Base-by-base conservation (phyloP, 2,329 filamentous ascomycete genomes). In the Thelonectria rubi region DNA sequence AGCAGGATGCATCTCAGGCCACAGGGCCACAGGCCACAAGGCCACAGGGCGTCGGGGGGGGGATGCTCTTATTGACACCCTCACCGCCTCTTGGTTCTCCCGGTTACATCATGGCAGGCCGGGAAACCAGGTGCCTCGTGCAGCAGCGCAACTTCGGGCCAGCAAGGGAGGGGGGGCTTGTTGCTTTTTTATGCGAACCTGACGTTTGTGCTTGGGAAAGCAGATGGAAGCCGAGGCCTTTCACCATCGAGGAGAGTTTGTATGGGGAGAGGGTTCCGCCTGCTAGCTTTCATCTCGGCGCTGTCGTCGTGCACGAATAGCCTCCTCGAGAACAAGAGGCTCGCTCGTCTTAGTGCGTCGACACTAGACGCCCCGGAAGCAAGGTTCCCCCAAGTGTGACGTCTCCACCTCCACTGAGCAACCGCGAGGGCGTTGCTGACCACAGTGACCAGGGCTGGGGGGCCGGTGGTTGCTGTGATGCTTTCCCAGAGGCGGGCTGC, bases 371-470 rank as follows among this genome's bases (percentile, higher is more conserved):
- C 69, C 67, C 32, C 14, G 32, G 57, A 55, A 58, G 61, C 60
- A 67, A 46, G 65, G 65, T 70, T 61, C 52, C 66, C 60, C 66
- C 64, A 61, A 69, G 63, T 63, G 64, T 63, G 63, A 65, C 54
- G 57, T 68, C 68, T 43, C 69, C 69, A 72, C 69, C 68, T 71
- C 65, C 66, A 57, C 69, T 69, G 65, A 72, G 69, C 69, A 72
- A 72, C 69, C 67, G 65, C 69, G 60, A 24, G 24, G 24, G 59
- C 60, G 64, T 39, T 39, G 42, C 40, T 40, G 45, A 45, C 26
- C 45, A 55, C 42, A 30, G 42, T 24, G 47, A 47, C 47, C 54
- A 50, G 45, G 46, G 56, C 7, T 14, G 11, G 32, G 24, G 24
- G n/a, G n/a, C n/a, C 32, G 3, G 32, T 34, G 32, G 32, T 34